A percentile compares a stretch with the other conserved stretches of the same genome.
Conservation (phyloP, 495 filamentous ascomycete species). For the Friedmanniomyces simplex region DNA sequence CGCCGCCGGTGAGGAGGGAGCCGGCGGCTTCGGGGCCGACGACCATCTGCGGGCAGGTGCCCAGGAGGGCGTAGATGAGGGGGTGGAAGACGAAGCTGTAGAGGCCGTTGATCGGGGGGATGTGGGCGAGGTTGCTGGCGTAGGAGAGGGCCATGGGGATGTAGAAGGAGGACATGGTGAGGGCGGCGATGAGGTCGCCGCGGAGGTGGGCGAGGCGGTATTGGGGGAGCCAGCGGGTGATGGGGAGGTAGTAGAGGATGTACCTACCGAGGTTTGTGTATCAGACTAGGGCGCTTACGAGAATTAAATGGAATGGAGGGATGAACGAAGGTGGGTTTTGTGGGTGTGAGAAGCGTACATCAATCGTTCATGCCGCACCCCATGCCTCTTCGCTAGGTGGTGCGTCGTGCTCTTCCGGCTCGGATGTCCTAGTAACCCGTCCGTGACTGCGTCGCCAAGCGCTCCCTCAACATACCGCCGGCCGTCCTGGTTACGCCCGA, state of each 20-base stretch:
- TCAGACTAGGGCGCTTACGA: slow-evolving; percentile 9
- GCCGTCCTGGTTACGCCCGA: background rate
- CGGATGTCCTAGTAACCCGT: slow-evolving; percentile 35
- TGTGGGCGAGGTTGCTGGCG: slow-evolving; percentile 86
- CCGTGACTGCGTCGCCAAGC: slow-evolving; percentile 33
- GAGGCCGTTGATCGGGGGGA: slow-evolving; percentile 89
- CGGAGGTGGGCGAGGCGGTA: slow-evolving; percentile 72
- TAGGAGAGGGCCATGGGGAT: slow-evolving; percentile 93
- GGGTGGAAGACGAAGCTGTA: slow-evolving; percentile 92
- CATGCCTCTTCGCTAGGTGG: slow-evolving; percentile 49
- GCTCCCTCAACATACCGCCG: slow-evolving; percentile 11
- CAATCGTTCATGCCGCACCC: slow-evolving; percentile 43
- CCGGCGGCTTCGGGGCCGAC: slow-evolving; percentile 93
- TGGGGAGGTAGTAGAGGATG: slow-evolving; percentile 85
- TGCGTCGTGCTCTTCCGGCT: slow-evolving; percentile 55
- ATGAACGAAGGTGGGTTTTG: background rate
- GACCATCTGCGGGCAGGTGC: slow-evolving; percentile 86
- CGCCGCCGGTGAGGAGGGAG: slow-evolving; percentile 76
- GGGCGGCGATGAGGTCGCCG: slow-evolving; percentile 74
- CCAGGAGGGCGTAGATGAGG: slow-evolving; percentile 77
- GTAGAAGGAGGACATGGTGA: slow-evolving; percentile 94
- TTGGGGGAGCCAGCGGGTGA: slow-evolving; percentile 75
- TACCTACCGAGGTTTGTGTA: slow-evolving; percentile 51
- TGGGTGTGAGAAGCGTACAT: slow-evolving; percentile 39
- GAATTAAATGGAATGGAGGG: background rate